phyloP scores from a whole-genome alignment of 345 rosid species.

The Boechera stricta region DNA sequence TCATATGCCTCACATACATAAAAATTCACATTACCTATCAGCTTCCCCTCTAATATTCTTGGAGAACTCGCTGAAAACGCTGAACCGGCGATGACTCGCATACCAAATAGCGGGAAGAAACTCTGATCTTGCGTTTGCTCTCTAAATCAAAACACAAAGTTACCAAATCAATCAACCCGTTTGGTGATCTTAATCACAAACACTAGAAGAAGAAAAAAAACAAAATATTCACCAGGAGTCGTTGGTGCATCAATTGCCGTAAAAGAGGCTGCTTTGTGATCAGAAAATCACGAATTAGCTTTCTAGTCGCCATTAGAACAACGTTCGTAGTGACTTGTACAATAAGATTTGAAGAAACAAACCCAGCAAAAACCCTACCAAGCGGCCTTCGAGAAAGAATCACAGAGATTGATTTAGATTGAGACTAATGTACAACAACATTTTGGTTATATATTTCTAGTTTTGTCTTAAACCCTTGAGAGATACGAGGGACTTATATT shows the following conservation, averaged over 20 bases:
- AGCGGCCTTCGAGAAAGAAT: slow-evolving; percentile 20
- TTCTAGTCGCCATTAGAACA: slow-evolving; percentile 69
- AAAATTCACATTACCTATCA: slow-evolving; percentile 27
- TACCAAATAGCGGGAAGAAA: slow-evolving; percentile 48
- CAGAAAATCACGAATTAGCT: slow-evolving; percentile 70
- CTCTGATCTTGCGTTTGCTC: slow-evolving; percentile 47
- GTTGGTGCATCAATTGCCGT: slow-evolving; percentile 43
- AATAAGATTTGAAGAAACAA: not conserved
- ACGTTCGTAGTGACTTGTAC: too few species aligned
- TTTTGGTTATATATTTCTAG: too few species aligned
- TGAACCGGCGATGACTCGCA: slow-evolving; percentile 56
- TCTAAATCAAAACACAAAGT: slow-evolving; percentile 45
- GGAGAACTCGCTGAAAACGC: slow-evolving; percentile 79
- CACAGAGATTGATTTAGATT: not conserved
- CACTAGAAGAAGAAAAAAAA: not conserved
- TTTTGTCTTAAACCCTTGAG: too few species aligned
- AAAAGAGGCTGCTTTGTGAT: slow-evolving; percentile 58
- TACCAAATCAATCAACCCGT: not conserved
- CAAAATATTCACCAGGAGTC: not conserved
- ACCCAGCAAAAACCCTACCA: not conserved
- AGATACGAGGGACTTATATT: too few species aligned
- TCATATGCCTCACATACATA: not conserved
- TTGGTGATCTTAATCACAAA: slow-evolving; percentile 15
- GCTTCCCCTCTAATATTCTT: slow-evolving; percentile 78
- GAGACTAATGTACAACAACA: too few species aligned